Conservation (phyloP, 2,329 filamentous ascomycete species). For the Metarhizium rileyi region DNA sequence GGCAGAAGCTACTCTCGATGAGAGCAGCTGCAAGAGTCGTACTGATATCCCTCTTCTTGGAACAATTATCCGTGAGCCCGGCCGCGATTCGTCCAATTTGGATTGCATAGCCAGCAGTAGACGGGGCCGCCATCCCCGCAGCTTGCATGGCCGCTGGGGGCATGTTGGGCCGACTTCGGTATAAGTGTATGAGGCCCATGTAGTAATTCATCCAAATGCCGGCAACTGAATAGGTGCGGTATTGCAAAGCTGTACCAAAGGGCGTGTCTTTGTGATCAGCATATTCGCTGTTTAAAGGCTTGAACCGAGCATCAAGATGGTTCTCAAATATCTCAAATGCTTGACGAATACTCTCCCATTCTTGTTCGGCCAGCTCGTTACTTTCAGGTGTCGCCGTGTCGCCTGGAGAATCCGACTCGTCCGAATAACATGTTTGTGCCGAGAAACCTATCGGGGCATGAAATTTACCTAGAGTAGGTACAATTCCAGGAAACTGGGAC, state of each 20-base stretch:
- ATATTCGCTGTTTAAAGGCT: constrained; percentile 62
- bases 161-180: constrained; percentile 80
- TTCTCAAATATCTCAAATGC: constrained; percentile 59
- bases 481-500: constrained; percentile 44
- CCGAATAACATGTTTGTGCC: constrained; percentile 35
- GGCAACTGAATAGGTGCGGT: constrained; percentile 78
- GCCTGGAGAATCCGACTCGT: constrained; percentile 33
- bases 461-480: constrained; percentile 42
- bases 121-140: constrained; percentile 63
- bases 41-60: constrained; percentile 50
- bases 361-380: constrained; percentile 59
- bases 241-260: constrained; percentile 74
- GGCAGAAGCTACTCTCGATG: constrained; percentile 69
- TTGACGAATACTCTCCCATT: constrained; percentile 68
- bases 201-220: constrained; percentile 83
- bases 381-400: constrained; percentile 52
- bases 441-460: constrained; percentile 45
- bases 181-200: constrained; percentile 72
- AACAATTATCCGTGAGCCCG: constrained; percentile 52
- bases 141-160: constrained; percentile 84
- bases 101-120: constrained; percentile 62
- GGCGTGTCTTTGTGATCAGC: constrained; percentile 53
- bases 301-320: constrained; percentile 65
- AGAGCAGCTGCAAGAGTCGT: constrained; percentile 72
- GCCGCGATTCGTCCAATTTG: constrained; percentile 73